These are phyloP conservation scores for Cucurbita moschata DNA, from an alignment of 306 rosid genomes.

Conservation along the genomic window DNA sequence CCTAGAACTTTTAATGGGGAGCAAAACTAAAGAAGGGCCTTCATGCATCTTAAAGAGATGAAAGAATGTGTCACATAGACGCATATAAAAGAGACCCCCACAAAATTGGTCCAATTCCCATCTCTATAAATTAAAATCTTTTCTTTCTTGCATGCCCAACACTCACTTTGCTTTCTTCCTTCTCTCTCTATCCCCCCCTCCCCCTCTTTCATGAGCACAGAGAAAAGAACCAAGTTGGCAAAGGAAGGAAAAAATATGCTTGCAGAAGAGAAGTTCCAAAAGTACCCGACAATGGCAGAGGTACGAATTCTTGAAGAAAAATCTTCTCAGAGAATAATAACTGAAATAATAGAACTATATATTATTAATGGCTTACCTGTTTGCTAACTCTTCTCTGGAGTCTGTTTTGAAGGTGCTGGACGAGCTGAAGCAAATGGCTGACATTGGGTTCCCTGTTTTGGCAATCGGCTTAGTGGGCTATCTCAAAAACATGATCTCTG, in stretches of 20 bases:
- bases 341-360: background rate
- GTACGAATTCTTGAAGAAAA: constrained; percentile 32
- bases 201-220: background rate
- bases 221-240: background rate
- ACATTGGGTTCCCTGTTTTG: constrained; percentile 62
- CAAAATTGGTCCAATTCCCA: constrained; percentile 4
- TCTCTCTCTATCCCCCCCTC: background rate
- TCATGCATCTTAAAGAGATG: background rate
- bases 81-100: constrained; percentile 7
- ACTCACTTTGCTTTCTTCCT: constrained; percentile 4
- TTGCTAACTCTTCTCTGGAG: background rate
- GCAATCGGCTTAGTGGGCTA: constrained; percentile 56
- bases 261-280: constrained; percentile 18
- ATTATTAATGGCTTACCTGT: background rate
- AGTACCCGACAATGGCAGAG: constrained; percentile 41
- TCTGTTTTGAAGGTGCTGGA: constrained; percentile 36
- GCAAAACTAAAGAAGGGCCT: constrained; percentile 1
- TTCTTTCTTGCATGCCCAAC: constrained; percentile 8
- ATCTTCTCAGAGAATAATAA: background rate
- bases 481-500: constrained; percentile 20
- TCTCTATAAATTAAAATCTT: constrained; percentile 17
- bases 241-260: constrained; percentile 16
- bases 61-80: background rate
- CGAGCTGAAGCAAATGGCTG: constrained; percentile 45
- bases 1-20: background rate